A percentile compares a stretch with the other conserved stretches of the same genome.
phyloP scores from a whole-genome alignment of 306 rosid species.

The Rosa chinensis region DNA sequence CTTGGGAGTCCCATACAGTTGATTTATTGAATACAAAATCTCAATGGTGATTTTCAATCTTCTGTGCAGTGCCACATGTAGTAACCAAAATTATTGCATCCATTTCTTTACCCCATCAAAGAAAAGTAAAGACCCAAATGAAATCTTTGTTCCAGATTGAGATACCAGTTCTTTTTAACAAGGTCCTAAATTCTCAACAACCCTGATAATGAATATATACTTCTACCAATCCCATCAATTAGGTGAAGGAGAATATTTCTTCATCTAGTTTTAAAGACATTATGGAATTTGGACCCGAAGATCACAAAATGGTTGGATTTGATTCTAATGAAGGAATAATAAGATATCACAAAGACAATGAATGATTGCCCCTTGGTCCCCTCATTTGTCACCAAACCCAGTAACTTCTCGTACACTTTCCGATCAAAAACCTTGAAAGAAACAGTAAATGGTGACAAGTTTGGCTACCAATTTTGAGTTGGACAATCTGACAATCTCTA shows the following conservation, averaged over 20 bases:
- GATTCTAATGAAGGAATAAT: constrained; percentile 11
- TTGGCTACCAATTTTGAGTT: background rate
- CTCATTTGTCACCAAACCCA: background rate
- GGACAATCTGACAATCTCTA: background rate
- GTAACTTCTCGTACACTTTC: background rate
- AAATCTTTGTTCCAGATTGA: background rate
- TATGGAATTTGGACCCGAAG: constrained; percentile 19
- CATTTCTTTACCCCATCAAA: background rate
- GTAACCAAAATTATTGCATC: background rate
- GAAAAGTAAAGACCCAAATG: background rate
- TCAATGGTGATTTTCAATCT: background rate
- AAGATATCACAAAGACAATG: background rate
- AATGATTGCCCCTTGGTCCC: constrained; percentile 14
- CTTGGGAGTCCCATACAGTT: background rate
- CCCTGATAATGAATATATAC: background rate
- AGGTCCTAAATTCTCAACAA: constrained; percentile 10
- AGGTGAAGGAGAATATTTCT: background rate
- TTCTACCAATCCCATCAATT: background rate
- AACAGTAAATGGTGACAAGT: background rate
- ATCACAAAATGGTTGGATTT: background rate
- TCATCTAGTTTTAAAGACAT: background rate
- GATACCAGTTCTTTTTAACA: background rate
- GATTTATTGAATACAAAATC: background rate
- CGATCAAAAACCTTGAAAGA: background rate
- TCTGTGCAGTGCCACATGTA: background rate